A percentile compares a stretch with the other conserved stretches of the same genome.
Evolutionary conservation across 2,329 filamentous ascomycete species (phyloP).

Genomic region (Penicillium verrucosum): DNA sequence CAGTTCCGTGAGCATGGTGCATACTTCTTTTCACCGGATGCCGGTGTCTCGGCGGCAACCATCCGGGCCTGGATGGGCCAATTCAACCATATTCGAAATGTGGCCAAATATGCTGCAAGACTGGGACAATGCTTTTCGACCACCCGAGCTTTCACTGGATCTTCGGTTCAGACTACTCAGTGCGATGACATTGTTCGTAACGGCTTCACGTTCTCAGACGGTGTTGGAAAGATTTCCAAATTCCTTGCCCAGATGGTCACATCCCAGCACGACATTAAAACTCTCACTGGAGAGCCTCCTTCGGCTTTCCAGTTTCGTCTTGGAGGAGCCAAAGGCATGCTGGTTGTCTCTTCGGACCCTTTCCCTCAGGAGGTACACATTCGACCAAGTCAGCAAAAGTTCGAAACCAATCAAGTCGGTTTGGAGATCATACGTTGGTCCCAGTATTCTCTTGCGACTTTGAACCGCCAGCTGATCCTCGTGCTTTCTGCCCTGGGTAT

Average conservation of each 20-base stretch:
- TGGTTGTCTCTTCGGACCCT: constrained; percentile 70
- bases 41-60: constrained; percentile 64
- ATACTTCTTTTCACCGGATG: constrained; percentile 81
- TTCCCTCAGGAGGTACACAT: constrained; percentile 69
- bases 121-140: constrained; percentile 96
- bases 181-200: constrained; percentile 69
- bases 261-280: constrained; percentile 62
- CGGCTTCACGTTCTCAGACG: constrained; percentile 77
- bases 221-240: constrained; percentile 85
- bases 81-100: constrained; percentile 73
- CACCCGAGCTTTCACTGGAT: constrained; percentile 68
- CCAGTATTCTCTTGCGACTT: constrained; percentile 68
- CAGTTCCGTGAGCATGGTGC: constrained; percentile 89
- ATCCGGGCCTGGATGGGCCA: constrained; percentile 86
- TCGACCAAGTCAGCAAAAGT: constrained; percentile 84
- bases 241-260: constrained; percentile 72
- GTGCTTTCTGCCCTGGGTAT: constrained; percentile 80
- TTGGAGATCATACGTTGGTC: constrained; percentile 86
- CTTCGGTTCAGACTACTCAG: constrained; percentile 55
- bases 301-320: constrained; percentile 90
- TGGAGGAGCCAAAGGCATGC: constrained; percentile 86
- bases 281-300: constrained; percentile 56
- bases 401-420: constrained; percentile 64
- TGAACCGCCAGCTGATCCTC: constrained; percentile 87
- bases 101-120: constrained; percentile 87